phyloP scores from a whole-genome alignment of 345 rosid genomes.

The Stellera chamaejasme region DNA sequence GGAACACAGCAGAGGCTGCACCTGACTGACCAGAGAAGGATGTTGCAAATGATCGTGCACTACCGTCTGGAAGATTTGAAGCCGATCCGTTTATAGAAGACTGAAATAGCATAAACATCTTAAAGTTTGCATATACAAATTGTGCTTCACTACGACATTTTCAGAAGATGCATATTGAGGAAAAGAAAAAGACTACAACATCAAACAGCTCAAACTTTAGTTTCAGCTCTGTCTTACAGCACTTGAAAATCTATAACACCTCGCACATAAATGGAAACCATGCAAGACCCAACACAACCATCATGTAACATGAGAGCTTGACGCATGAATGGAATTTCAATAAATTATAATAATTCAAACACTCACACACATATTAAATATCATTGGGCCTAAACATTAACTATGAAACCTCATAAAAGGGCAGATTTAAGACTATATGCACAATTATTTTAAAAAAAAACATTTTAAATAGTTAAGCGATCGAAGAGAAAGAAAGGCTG shows the following conservation, averaged over 20 bases:
- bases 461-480: no score
- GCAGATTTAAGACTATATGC: no score
- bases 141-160: not conserved
- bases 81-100: slow-evolving; percentile 83
- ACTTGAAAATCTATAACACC: not conserved
- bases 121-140: slow-evolving; percentile 3
- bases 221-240: no score
- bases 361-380: not conserved
- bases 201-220: not conserved
- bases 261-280: not conserved
- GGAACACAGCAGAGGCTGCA: slow-evolving; percentile 75
- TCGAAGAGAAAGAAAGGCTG: no score
- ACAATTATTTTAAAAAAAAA: no score
- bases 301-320: not conserved
- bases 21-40: slow-evolving; percentile 97
- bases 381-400: no score
- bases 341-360: not conserved
- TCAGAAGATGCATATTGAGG: not conserved
- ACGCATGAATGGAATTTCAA: no score
- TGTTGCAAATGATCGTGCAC: slow-evolving; percentile 64
- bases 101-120: slow-evolving; percentile 34
- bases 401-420: no score
- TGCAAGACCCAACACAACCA: not conserved
- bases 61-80: slow-evolving; percentile 78
- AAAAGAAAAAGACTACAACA: not conserved